phyloP scores from a whole-genome alignment of 2,329 filamentous ascomycete species.

The Talaromyces marneffei region DNA sequence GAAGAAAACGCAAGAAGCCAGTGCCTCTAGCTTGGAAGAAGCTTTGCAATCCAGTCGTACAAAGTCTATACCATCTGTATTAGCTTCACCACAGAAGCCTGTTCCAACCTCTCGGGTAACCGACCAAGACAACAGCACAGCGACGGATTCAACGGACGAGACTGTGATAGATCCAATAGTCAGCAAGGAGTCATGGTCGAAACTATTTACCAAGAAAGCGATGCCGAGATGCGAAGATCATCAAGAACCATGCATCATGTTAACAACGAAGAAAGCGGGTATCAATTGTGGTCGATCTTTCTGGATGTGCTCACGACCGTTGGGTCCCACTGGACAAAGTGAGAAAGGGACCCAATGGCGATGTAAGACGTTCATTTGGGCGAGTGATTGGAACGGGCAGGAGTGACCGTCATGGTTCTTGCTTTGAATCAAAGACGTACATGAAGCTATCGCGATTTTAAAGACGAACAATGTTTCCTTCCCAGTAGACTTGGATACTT shows the following conservation, averaged over 20 bases:
- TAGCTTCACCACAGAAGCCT: not conserved
- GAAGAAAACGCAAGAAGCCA: constrained; percentile 34
- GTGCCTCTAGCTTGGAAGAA: not conserved
- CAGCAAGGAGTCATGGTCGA: constrained; percentile 78
- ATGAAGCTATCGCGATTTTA: not conserved
- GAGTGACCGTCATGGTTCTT: not conserved
- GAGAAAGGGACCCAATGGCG: constrained; percentile 81
- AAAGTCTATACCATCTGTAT: not conserved
- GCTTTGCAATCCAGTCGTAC: not conserved
- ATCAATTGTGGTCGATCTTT: constrained; percentile 66
- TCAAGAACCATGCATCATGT: constrained; percentile 73
- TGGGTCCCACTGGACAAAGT: constrained; percentile 79
- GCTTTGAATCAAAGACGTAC: not conserved
- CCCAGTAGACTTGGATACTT: not conserved
- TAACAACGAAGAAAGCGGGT: constrained; percentile 83
- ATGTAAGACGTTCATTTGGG: constrained; percentile 76
- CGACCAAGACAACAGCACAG: constrained; percentile 1
- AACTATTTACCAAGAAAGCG: constrained; percentile 68
- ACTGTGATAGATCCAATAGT: constrained; percentile 61
- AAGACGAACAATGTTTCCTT: not conserved
- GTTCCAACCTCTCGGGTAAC: not conserved
- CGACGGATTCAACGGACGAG: constrained; percentile 26
- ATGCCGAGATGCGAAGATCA: constrained; percentile 77
- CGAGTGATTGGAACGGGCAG: constrained; percentile 53
- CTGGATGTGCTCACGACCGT: constrained; percentile 66